Base-by-base conservation (phyloP, 176 grass and related monocot genomes). In the Hsuehochloa calcarea region DNA sequence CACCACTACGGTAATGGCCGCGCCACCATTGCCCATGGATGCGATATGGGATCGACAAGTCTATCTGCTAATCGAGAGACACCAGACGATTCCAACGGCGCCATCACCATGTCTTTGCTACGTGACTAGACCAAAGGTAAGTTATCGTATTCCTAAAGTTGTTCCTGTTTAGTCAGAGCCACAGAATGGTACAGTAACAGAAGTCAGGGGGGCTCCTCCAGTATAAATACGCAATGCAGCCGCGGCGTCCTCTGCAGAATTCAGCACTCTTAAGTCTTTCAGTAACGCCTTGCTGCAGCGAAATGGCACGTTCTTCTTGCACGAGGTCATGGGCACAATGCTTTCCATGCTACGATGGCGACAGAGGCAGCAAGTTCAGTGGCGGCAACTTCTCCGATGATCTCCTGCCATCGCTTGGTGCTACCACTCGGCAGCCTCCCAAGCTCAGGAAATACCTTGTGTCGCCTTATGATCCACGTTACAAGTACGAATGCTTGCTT, bases 321-420 rank as follows among this genome's bases (percentile, higher is more conserved):
- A 41, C 62, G 20, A 79, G 55, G 3, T 80, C 69, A 37, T 80
- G 83, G 44, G 52, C 46, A 8, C 35, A 55, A 0, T 27, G 27
- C 82, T 80, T 87, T 40, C 73, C 80, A 0, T 89, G 77, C 60
- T 54, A 29, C 23, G 80, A 86, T 47, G 79, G 68, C 22, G 84
- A 26, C 46, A 13, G 59, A 38, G 44, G 46, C 25, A 59, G 5
- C 49, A 61, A 37, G 46, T 83, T 81, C 41, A 31, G 43, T 6
- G 77, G 5, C 52, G 13, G 88, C 77, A 63, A 35, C 70, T 17
- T 88, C 69, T 31, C 82, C 78, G 38, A 69, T 47, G 87, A 92
- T 37, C 50, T 88, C 62, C 75, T 92, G 15, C 93, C 93, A 38
- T 92, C 90, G 58, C 90, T 92, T 7, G 85, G 90, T 8, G 85